These are phyloP conservation scores for Micromonas pusilla DNA, from an alignment of 139 green algal species.

Conservation along the genomic window DNA sequence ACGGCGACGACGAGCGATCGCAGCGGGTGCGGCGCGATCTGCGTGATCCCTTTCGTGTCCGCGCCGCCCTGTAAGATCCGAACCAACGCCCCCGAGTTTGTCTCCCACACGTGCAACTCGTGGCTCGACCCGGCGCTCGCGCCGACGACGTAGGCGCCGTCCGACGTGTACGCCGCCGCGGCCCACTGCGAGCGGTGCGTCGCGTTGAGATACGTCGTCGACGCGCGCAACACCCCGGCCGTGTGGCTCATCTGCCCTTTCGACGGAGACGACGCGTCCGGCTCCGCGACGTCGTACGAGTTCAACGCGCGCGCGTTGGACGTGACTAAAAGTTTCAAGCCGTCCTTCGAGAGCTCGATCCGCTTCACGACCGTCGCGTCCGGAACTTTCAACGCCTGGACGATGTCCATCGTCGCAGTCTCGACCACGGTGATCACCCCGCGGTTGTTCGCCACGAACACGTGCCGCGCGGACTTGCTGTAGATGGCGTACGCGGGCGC, in stretches of 20 bases:
- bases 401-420: conserved; percentile 39
- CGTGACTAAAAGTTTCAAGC: conserved; percentile 58
- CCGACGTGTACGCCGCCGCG: conserved; percentile 44
- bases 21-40: conserved; percentile 72
- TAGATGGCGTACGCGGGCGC: conserved; percentile 36
- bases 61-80: conserved; percentile 60
- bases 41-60: conserved; percentile 42
- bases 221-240: not conserved
- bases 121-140: conserved; percentile 23
- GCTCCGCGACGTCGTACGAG: conserved; percentile 45
- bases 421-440: conserved; percentile 59
- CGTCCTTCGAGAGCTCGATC: conserved; percentile 56
- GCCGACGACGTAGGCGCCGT: conserved; percentile 59
- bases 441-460: conserved; percentile 45
- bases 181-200: conserved; percentile 53
- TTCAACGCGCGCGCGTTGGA: conserved; percentile 61
- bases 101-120: conserved; percentile 58
- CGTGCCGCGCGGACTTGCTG: conserved; percentile 40
- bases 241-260: not conserved
- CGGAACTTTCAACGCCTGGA: conserved; percentile 57
- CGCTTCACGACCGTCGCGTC: conserved; percentile 42
- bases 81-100: conserved; percentile 50
- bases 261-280: not conserved
- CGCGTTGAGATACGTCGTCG: conserved; percentile 55
- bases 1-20: conserved; percentile 54